phyloP scores from a whole-genome alignment of 2,329 filamentous ascomycete genomes.

The Microascus cirrosus region DNA sequence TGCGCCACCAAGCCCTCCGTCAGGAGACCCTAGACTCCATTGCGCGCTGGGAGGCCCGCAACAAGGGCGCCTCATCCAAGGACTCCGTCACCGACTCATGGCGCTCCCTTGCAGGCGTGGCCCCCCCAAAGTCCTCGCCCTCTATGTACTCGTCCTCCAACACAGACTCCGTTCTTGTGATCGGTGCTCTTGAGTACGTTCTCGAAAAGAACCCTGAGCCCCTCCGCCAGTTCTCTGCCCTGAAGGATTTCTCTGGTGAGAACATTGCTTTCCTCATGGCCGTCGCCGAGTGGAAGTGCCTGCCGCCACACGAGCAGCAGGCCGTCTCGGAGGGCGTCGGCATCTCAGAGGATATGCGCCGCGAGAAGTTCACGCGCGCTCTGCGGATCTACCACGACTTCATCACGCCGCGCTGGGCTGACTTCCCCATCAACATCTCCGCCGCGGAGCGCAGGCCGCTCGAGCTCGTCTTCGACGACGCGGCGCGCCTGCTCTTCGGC shows the following conservation, averaged over 20 bases:
- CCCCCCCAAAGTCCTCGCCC: slow-evolving; percentile 12
- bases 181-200: slow-evolving; percentile 51
- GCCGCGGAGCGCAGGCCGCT: slow-evolving; percentile 42
- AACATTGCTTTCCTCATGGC: slow-evolving; percentile 56
- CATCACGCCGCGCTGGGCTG: slow-evolving; percentile 47
- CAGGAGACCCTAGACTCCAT: slow-evolving; percentile 38
- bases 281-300: slow-evolving; percentile 43
- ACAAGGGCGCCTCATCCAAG: slow-evolving; percentile 21
- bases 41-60: slow-evolving; percentile 32
- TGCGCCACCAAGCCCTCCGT: slow-evolving; percentile 29
- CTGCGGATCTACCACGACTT: slow-evolving; percentile 51
- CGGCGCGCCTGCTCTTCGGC: slow-evolving; percentile 34
- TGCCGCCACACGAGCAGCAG: slow-evolving; percentile 13
- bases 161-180: slow-evolving; percentile 39
- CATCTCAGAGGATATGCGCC: neutral
- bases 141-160: slow-evolving; percentile 12
- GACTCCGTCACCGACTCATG: slow-evolving; percentile 11
- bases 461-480: slow-evolving; percentile 42
- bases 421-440: slow-evolving; percentile 58
- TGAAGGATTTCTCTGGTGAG: slow-evolving; percentile 58
- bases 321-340: slow-evolving; percentile 12
- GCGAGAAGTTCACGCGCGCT: slow-evolving; percentile 40
- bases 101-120: slow-evolving; percentile 24
- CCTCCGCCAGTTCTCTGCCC: slow-evolving; percentile 52
- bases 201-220: slow-evolving; percentile 46